Evolutionary conservation across 1,284 basidiomycete genomes (phyloP), one percentile per base, ranked within the genome.

Genomic region (Marasmius oreades): DNA sequence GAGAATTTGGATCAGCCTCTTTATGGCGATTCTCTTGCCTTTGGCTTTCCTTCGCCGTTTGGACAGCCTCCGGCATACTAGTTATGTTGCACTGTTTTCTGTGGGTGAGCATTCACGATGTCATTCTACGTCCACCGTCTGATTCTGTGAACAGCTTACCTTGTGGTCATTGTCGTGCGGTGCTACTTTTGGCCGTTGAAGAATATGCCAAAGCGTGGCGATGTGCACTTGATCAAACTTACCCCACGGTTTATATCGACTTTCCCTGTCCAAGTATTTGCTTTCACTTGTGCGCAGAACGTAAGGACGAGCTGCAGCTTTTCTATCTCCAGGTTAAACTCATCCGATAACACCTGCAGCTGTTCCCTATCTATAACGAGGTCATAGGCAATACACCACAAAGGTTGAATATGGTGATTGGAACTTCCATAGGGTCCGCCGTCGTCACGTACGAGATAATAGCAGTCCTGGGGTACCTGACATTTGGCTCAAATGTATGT

Each of bases 341-440:
- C n/a, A 52, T 36, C 37, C 65, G 63, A 62, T 53, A 56, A 3
- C 26, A 42, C 45, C 48, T 42, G n/a, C 39, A 93, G 91, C 73
- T 95, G 33, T 95, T 95, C 72, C 92, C 95, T 1, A 87, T 98
- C 52, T 97, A 90, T 77, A 98, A 98, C 68, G 97, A 99, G 73
- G 80, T 99, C 31, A 79, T 81, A 61, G 77, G 79, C 53, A 96
- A 95, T 67, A 85, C 84, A 1, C 93, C 98, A 69, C 66, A 72
- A 46, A 82, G 92, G 39, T 90, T 98, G 82, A 96, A 97, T 69
- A 76, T 83, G n/a, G 84, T 97, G 56, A 91, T 98, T 56, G 85
- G 85, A 7, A 79, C 86, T 0, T 92, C 93, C 2, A 95, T 99
- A 63, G 93, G 94, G 12, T 80, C 82, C 26, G 87, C 92, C 1